Conservation (phyloP, 192 early-diverging fungal species). For the Umbelopsis isabellina region DNA sequence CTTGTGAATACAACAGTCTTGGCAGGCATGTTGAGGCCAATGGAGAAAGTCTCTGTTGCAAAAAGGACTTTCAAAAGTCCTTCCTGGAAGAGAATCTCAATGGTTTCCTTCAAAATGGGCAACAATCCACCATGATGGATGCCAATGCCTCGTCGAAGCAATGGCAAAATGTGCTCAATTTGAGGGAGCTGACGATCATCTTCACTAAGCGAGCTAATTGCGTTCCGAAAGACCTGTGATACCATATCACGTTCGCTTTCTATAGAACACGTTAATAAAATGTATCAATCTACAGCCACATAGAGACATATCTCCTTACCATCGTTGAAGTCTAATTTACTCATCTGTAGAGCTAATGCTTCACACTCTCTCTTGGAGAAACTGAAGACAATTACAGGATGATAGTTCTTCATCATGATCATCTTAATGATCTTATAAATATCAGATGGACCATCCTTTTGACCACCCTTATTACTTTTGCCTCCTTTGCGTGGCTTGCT, state of each 20-base stretch:
- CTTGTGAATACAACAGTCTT: constrained; percentile 97
- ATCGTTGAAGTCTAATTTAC: constrained; percentile 91
- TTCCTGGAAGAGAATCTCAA: constrained; percentile 97
- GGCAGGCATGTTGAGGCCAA: constrained; percentile 99
- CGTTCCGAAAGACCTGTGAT: constrained; percentile 81
- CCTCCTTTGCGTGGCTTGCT: constrained; percentile 53
- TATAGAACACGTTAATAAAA: constrained; percentile 9
- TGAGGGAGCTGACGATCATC: constrained; percentile 91
- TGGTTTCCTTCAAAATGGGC: constrained; percentile 95
- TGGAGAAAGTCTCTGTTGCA: constrained; percentile 99
- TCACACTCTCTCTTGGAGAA: constrained; percentile 96
- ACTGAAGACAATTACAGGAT: constrained; percentile 98
- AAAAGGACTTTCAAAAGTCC: constrained; percentile 97
- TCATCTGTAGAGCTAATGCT: constrained; percentile 85
- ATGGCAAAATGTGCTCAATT: constrained; percentile 90
- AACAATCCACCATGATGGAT: constrained; percentile 97
- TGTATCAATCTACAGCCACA: neutral
- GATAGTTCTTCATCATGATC: constrained; percentile 93
- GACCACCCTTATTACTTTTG: constrained; percentile 57
- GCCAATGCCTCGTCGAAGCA: constrained; percentile 91
- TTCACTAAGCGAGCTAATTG: constrained; percentile 80
- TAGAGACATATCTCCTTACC: constrained; percentile 19
- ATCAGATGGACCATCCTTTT: constrained; percentile 70
- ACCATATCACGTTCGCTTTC: constrained; percentile 86
- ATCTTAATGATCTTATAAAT: constrained; percentile 95